phyloP scores from a whole-genome alignment of 2,329 filamentous ascomycete genomes.

The Neofusicoccum laricinum region DNA sequence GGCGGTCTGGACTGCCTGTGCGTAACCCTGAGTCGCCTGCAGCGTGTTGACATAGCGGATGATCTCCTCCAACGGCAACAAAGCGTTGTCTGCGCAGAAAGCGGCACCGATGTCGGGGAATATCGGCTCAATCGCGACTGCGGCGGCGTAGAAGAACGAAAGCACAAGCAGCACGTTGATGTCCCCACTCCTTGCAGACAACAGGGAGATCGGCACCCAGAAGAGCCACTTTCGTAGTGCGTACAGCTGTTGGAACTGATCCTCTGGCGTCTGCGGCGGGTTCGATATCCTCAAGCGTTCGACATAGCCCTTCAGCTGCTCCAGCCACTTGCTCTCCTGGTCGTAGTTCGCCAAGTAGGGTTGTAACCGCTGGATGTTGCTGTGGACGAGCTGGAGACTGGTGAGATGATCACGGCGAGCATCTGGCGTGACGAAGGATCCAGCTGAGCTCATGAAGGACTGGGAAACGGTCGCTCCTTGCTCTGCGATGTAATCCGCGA shows the following conservation, averaged over 20 bases:
- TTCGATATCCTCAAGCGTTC: constrained; percentile 42
- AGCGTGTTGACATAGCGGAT: constrained; percentile 69
- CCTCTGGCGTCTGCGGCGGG: constrained; percentile 57
- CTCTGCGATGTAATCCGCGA: constrained; percentile 76
- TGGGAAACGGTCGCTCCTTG: constrained; percentile 50
- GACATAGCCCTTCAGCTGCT: constrained; percentile 47
- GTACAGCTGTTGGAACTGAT: constrained; percentile 88
- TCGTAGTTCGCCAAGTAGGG: constrained; percentile 43
- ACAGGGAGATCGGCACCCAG: constrained; percentile 84
- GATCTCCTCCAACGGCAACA: constrained; percentile 83
- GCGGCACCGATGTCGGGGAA: constrained; percentile 89
- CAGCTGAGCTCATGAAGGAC: constrained; percentile 60
- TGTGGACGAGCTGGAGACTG: constrained; percentile 40
- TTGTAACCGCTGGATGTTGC: constrained; percentile 43
- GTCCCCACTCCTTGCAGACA: constrained; percentile 74
- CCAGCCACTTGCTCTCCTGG: constrained; percentile 48
- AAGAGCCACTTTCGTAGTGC: constrained; percentile 90
- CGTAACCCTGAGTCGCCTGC: constrained; percentile 46
- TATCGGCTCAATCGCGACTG: constrained; percentile 81
- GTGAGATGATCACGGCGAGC: constrained; percentile 54
- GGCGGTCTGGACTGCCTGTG: constrained; percentile 42
- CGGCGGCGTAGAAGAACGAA: constrained; percentile 87
- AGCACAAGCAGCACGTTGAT: constrained; percentile 78
- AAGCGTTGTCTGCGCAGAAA: constrained; percentile 67
- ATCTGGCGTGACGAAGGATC: constrained; percentile 60